phyloP scores from a whole-genome alignment of 306 rosid species.

The Vigna mungo region DNA sequence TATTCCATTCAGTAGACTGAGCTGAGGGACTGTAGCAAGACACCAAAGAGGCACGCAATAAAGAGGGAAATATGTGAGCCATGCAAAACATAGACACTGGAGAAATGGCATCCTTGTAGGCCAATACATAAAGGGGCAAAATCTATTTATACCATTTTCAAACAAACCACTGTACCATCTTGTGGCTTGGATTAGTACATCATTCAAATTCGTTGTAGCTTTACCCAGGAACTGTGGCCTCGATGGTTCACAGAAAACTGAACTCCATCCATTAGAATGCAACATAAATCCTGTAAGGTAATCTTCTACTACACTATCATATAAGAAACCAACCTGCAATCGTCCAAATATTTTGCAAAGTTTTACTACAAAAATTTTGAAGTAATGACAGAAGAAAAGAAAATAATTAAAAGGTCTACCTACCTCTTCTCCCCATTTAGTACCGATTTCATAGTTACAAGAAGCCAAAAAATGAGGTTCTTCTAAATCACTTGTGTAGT shows the following conservation, averaged over 20 bases:
- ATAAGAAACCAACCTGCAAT: constrained; percentile 72
- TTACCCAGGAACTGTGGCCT: constrained; percentile 74
- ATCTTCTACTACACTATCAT: constrained; percentile 66
- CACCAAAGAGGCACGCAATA: constrained; percentile 62
- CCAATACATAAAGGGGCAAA: constrained; percentile 64
- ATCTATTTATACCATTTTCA: constrained; percentile 63
- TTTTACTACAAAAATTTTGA: not conserved
- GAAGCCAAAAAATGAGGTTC: constrained; percentile 62
- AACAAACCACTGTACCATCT: constrained; percentile 72
- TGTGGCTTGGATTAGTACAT: constrained; percentile 62
- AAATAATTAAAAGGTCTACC: constrained; percentile 15
- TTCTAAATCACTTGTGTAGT: constrained; percentile 36
- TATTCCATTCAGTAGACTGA: constrained; percentile 62
- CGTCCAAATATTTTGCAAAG: not conserved
- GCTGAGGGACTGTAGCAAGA: constrained; percentile 68
- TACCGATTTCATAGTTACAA: constrained; percentile 59
- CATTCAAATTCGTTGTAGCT: constrained; percentile 63
- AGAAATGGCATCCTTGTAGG: constrained; percentile 52
- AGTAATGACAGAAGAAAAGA: not conserved
- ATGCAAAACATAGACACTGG: constrained; percentile 58
- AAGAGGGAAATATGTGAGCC: constrained; percentile 54
- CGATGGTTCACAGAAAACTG: constrained; percentile 61
- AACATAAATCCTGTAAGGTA: constrained; percentile 62
- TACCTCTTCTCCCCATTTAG: constrained; percentile 75
- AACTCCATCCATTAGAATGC: constrained; percentile 75